These are phyloP conservation scores for Xylaria sp. DNA, from an alignment of 2,329 filamentous ascomycete species.

Conservation along the genomic window DNA sequence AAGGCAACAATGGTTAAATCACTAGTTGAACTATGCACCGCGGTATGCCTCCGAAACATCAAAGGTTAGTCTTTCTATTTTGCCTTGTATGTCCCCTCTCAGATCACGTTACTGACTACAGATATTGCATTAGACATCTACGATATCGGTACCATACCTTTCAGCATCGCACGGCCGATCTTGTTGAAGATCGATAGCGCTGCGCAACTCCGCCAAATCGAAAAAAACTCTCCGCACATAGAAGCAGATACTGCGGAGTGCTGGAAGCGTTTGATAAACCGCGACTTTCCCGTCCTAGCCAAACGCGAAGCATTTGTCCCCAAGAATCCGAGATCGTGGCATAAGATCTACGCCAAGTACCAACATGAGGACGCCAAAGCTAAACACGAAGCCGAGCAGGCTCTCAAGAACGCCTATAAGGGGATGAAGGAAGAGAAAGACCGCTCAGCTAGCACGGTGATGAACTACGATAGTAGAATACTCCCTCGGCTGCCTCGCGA, in stretches of 20 bases:
- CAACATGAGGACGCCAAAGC: constrained; percentile 62
- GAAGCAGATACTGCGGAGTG: constrained; percentile 71
- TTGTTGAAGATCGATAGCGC: constrained; percentile 75
- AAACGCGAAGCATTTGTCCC: constrained; percentile 68
- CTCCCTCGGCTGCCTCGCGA: constrained; percentile 52
- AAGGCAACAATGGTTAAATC: constrained; percentile 47
- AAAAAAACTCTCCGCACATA: constrained; percentile 78
- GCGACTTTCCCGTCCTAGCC: constrained; percentile 72
- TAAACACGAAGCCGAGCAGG: constrained; percentile 62
- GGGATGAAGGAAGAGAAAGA: constrained; percentile 64
- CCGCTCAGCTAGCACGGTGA: constrained; percentile 62
- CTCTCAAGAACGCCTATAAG: constrained; percentile 61
- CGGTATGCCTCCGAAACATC: constrained; percentile 60
- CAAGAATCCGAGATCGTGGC: constrained; percentile 73
- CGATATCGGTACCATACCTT: constrained; percentile 75
- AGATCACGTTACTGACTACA: constrained; percentile 19
- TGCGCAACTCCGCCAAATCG: constrained; percentile 75
- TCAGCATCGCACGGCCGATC: constrained; percentile 68
- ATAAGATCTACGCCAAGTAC: constrained; percentile 76
- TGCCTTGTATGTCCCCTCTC: neutral
- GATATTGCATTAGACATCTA: constrained; percentile 52
- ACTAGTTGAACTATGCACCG: constrained; percentile 57
- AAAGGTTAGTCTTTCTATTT: constrained; percentile 36
- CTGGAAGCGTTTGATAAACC: constrained; percentile 80
- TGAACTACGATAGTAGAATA: constrained; percentile 50